Percentiles rank a stretch among this genome's conserved stretches.
These are phyloP conservation scores for Trypanosoma lewisi DNA, from an alignment of 208 protist species.

Conservation along the genomic window DNA sequence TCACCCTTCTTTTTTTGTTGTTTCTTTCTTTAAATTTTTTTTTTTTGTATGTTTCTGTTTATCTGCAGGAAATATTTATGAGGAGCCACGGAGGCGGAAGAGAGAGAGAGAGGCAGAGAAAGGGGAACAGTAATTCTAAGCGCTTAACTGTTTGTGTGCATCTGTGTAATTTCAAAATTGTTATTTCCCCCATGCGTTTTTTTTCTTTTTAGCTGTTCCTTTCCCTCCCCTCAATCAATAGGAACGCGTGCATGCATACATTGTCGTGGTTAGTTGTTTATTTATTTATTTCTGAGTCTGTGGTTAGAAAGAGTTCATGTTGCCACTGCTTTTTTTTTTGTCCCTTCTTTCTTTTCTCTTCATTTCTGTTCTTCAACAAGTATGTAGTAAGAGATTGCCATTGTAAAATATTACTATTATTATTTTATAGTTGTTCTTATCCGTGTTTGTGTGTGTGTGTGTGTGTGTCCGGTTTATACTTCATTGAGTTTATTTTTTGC, in stretches of 20 bases:
- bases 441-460: not conserved
- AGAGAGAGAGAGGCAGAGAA: not conserved
- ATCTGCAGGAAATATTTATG: conserved; percentile 15
- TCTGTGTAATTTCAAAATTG: conserved; percentile 17
- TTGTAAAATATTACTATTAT: too few species aligned
- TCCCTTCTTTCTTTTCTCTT: conserved; percentile 13
- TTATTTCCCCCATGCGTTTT: too few species aligned
- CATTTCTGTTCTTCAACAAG: not conserved
- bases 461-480: conserved; percentile 7
- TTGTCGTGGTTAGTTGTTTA: too few species aligned
- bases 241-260: too few species aligned
- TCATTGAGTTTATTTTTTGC: not conserved
- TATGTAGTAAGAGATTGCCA: not conserved
- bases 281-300: too few species aligned
- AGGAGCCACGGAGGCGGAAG: not conserved
- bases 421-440: not conserved
- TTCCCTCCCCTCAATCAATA: conserved; percentile 3
- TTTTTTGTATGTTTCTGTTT: conserved; percentile 6
- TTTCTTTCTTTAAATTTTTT: conserved; percentile 3
- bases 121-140: not conserved
- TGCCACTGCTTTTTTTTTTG: too few species aligned
- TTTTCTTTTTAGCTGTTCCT: conserved; percentile 15
- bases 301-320: too few species aligned
- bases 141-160: conserved; percentile 24
- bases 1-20: conserved; percentile 1